Evolutionary conservation across 2,329 filamentous ascomycete genomes (phyloP).

Genomic region (Colletotrichum sp.): DNA sequence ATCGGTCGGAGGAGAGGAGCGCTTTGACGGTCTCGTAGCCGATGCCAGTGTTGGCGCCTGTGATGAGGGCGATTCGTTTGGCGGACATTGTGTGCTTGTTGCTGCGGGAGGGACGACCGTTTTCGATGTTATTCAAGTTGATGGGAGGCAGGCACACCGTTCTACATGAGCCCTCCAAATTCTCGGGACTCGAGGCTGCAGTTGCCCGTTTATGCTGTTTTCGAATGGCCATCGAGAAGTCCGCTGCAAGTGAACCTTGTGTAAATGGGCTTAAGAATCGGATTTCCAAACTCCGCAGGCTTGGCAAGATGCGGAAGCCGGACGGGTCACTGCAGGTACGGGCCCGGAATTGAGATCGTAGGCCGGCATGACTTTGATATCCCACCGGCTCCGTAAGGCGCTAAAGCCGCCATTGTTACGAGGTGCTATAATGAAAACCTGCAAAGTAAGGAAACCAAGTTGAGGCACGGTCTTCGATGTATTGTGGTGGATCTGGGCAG

Average conservation of each 20-base stretch:
- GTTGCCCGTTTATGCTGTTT: neutral
- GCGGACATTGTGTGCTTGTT: no score
- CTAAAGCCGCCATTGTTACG: neutral
- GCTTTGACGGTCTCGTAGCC: constrained; percentile 63
- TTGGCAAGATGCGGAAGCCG: neutral
- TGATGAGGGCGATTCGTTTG: constrained; percentile 55
- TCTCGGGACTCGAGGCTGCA: fast-evolving
- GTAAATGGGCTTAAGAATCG: neutral
- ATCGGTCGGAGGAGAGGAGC: constrained; percentile 46
- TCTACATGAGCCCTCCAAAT: fast-evolving
- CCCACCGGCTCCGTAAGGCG: neutral
- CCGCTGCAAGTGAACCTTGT: neutral
- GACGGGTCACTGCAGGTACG: neutral
- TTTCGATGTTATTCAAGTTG: neutral
- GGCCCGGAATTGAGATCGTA: neutral
- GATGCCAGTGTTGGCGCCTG: constrained; percentile 67
- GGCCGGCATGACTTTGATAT: neutral
- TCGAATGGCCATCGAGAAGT: fast-evolving
- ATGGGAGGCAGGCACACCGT: neutral
- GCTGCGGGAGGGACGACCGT: no score
- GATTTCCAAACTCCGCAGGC: neutral
- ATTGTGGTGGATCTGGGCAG: no score
- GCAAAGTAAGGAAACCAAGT: no score
- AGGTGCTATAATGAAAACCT: neutral
- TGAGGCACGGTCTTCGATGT: no score